Evolutionary conservation across 2,329 filamentous ascomycete genomes (phyloP).

Genomic region (Diaporthe sp.): DNA sequence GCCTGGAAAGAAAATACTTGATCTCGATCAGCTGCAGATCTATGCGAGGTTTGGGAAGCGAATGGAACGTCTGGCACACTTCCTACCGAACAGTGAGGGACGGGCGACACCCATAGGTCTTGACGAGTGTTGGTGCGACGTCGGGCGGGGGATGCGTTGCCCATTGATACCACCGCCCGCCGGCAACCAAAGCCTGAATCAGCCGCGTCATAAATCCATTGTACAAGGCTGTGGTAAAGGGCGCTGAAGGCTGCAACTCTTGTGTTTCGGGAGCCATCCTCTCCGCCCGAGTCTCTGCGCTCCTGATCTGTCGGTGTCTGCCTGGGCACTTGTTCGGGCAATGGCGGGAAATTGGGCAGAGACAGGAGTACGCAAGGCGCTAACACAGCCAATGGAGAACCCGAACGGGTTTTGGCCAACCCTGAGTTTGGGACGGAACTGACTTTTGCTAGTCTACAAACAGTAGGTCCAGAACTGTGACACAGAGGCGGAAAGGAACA

Average conservation of each 20-base stretch:
- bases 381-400: not conserved
- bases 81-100: not conserved
- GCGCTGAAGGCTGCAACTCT: not conserved
- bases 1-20: not conserved
- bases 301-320: too few relatives aligned
- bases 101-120: not conserved
- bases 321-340: not conserved
- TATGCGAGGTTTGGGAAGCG: not conserved
- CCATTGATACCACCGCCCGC: not conserved
- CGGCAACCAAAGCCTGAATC: not conserved
- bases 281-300: not conserved
- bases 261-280: not conserved
- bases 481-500: not conserved
- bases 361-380: not conserved
- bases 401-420: not conserved
- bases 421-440: not conserved
- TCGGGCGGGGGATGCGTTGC: not conserved
- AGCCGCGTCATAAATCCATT: not conserved
- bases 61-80: not conserved
- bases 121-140: not conserved
- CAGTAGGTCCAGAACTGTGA: not conserved
- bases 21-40: not conserved
- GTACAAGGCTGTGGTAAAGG: not conserved
- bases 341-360: not conserved
- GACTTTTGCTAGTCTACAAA: not conserved